phyloP scores from a whole-genome alignment of 441 rosid species.

The Adansonia grandidieri region DNA sequence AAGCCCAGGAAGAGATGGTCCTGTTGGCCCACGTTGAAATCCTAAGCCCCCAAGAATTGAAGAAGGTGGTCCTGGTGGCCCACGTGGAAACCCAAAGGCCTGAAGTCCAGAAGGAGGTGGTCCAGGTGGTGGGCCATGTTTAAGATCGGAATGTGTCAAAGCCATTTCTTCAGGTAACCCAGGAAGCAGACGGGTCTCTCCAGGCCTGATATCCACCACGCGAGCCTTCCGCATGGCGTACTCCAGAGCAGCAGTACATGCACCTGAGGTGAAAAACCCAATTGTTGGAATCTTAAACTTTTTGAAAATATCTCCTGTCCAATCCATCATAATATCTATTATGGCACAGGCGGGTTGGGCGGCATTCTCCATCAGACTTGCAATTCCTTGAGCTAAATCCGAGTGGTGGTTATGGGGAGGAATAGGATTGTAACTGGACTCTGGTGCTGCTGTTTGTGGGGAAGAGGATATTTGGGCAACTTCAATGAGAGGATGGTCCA shows the following conservation, averaged over 20 bases:
- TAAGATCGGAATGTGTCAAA: conserved; percentile 41
- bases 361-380: conserved; percentile 30
- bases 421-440: not conserved
- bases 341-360: conserved; percentile 43
- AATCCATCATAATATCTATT: conserved; percentile 51
- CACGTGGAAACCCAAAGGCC: conserved; percentile 2
- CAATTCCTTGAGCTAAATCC: conserved; percentile 32
- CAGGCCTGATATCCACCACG: conserved; percentile 35
- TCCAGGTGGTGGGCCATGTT: conserved; percentile 36
- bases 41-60: not conserved
- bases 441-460: conserved; percentile 27
- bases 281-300: conserved; percentile 41
- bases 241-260: conserved; percentile 58
- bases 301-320: conserved; percentile 39
- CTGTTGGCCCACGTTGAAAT: not conserved
- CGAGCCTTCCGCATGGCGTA: conserved; percentile 46
- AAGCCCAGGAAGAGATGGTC: conserved; percentile 17
- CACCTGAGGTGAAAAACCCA: conserved; percentile 58
- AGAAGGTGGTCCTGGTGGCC: conserved; percentile 18
- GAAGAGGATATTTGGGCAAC: conserved; percentile 33
- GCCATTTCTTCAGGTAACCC: conserved; percentile 56
- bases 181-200: conserved; percentile 42
- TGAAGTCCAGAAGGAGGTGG: conserved; percentile 24
- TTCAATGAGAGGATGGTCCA: conserved; percentile 32
- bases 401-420: conserved; percentile 26